phyloP scores from a whole-genome alignment of 495 filamentous ascomycete genomes.

The Darksidea phi region DNA sequence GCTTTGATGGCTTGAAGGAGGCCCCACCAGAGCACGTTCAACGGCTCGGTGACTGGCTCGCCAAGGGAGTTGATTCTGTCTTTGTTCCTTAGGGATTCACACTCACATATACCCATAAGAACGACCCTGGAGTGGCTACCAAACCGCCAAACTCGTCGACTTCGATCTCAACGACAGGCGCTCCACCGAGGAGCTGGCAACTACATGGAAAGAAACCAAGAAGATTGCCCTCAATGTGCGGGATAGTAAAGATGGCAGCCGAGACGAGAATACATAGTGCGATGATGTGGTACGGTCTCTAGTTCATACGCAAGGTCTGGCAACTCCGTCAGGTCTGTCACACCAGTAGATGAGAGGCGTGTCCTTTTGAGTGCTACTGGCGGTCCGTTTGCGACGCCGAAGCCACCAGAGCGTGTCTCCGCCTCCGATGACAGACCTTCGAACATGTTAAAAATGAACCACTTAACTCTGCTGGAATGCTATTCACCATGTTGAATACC shows the following conservation, averaged over 20 bases:
- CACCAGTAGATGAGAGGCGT: slow-evolving; percentile 11
- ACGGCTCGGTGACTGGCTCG: slow-evolving; percentile 20
- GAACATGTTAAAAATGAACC: slow-evolving; percentile 7
- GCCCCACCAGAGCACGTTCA: slow-evolving; percentile 6
- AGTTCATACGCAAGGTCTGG: no score
- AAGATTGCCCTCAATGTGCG: slow-evolving; percentile 23
- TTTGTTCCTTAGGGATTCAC: slow-evolving; percentile 19
- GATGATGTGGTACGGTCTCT: slow-evolving; percentile 20
- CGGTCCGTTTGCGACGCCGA: not conserved
- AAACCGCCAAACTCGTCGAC: slow-evolving; percentile 17
- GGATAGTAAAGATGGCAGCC: slow-evolving; percentile 14
- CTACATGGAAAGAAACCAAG: slow-evolving; percentile 17
- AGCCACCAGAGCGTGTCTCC: not conserved
- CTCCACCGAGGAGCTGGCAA: slow-evolving; percentile 12
- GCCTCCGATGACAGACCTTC: not conserved
- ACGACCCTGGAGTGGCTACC: slow-evolving; percentile 17
- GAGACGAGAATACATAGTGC: slow-evolving; percentile 28
- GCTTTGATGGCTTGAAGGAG: slow-evolving; percentile 17
- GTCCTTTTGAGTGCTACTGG: slow-evolving; percentile 11
- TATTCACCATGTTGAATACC: slow-evolving; percentile 11
- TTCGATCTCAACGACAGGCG: slow-evolving; percentile 8
- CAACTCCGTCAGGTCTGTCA: no score
- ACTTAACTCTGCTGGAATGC: slow-evolving; percentile 11
- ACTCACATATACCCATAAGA: slow-evolving; percentile 12
- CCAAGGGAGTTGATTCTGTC: slow-evolving; percentile 19